phyloP scores from a whole-genome alignment of 2,329 filamentous ascomycete species.

The Fusarium neocosmosporiellum region DNA sequence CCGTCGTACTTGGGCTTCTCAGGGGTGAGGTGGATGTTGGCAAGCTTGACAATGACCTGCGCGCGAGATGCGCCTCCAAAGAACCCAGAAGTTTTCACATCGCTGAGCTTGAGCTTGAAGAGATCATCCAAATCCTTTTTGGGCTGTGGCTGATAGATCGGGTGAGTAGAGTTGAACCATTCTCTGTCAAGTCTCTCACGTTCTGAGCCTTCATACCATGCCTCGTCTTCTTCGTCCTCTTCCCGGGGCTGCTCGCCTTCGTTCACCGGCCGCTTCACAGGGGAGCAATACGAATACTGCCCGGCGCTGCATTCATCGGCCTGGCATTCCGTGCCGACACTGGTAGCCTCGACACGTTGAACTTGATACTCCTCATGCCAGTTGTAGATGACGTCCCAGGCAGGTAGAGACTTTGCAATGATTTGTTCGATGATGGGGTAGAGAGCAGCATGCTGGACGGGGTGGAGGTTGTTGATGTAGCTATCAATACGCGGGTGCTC shows the following conservation, averaged over 20 bases:
- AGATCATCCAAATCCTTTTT: neutral
- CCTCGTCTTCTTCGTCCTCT: conserved; percentile 26
- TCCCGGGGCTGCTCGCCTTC: conserved; percentile 39
- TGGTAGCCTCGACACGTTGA: conserved; percentile 38
- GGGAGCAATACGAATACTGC: neutral
- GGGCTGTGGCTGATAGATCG: conserved; percentile 12
- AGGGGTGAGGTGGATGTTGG: conserved; percentile 70
- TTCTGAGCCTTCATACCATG: conserved; percentile 33
- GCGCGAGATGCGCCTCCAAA: conserved; percentile 50
- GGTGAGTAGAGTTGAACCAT: conserved; percentile 47
- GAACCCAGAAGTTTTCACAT: conserved; percentile 44
- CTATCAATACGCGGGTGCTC: conserved; percentile 55
- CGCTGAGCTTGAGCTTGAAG: conserved; percentile 23
- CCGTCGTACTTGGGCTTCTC: conserved; percentile 65
- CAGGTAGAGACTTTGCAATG: conserved; percentile 54
- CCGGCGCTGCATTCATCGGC: conserved; percentile 29
- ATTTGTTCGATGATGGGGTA: conserved; percentile 56
- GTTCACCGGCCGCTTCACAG: conserved; percentile 13
- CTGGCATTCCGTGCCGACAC: conserved; percentile 33
- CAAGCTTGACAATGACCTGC: conserved; percentile 73
- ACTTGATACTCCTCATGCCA: conserved; percentile 45
- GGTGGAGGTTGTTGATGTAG: conserved; percentile 67
- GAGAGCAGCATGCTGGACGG: conserved; percentile 49
- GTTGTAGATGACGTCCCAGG: conserved; percentile 56
- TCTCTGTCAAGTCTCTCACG: conserved; percentile 36